Evolutionary conservation across 441 rosid species (phyloP).

Genomic region (Macaranga tanarius): DNA sequence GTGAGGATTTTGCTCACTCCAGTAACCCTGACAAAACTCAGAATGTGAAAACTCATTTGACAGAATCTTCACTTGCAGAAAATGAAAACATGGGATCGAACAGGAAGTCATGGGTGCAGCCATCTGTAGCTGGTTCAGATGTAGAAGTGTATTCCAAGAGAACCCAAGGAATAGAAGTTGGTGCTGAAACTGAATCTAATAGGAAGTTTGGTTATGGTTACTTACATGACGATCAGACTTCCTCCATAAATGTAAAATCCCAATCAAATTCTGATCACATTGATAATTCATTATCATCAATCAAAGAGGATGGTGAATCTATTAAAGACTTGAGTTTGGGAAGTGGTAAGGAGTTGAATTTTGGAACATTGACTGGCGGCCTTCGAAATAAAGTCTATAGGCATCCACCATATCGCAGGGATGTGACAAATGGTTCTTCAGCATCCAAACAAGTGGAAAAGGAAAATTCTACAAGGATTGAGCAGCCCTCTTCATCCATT

Average conservation of each 20-base stretch:
- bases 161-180: conserved; percentile 18
- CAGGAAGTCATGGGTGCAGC: conserved; percentile 17
- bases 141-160: conserved; percentile 15
- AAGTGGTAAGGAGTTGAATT: conserved; percentile 46
- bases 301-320: conserved; percentile 28
- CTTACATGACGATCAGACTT: conserved; percentile 15
- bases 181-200: conserved; percentile 9
- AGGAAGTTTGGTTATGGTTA: conserved; percentile 17
- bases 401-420: conserved; percentile 48
- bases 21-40: conserved; percentile 17
- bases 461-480: conserved; percentile 26
- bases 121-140: conserved; percentile 18
- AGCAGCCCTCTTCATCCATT: conserved; percentile 27
- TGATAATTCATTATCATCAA: conserved; percentile 21
- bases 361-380: conserved; percentile 59
- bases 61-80: conserved; percentile 18
- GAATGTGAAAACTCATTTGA: conserved; percentile 5
- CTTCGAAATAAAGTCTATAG: conserved; percentile 54
- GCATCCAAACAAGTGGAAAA: conserved; percentile 35
- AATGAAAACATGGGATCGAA: conserved; percentile 25
- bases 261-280: background rate
- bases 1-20: conserved; percentile 16
- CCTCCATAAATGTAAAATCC: conserved; percentile 14
- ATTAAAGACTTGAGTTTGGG: conserved; percentile 35
- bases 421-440: conserved; percentile 25